Conservation (phyloP, 2,329 filamentous ascomycete species). For the Emergomyces africanus region DNA sequence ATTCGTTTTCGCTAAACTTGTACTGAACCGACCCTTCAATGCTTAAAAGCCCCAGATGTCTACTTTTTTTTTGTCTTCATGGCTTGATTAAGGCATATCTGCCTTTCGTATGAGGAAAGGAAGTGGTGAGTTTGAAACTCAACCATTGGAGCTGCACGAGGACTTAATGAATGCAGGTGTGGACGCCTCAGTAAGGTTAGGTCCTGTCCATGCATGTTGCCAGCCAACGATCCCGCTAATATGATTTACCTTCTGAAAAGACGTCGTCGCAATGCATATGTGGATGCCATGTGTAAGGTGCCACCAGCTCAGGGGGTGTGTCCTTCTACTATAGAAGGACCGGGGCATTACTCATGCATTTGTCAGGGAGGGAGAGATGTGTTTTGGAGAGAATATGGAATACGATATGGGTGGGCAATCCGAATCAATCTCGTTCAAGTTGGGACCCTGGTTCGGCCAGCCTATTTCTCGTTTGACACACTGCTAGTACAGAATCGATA, state of each 20-base stretch:
- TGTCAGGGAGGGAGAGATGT: slow-evolving; percentile 16
- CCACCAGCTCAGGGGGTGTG: slow-evolving; percentile 11
- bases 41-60: not conserved
- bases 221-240: slow-evolving; percentile 14
- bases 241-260: slow-evolving; percentile 17
- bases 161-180: not conserved
- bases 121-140: not conserved
- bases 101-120: not conserved
- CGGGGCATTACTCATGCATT: slow-evolving; percentile 18
- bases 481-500: not conserved
- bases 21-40: not conserved
- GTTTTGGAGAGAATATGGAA: slow-evolving; percentile 19
- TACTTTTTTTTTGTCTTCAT: not conserved
- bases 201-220: slow-evolving; percentile 7
- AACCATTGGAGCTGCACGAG: not conserved
- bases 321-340: slow-evolving; percentile 19
- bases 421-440: slow-evolving; percentile 14
- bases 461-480: slow-evolving; percentile 8
- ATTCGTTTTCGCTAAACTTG: not conserved
- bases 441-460: slow-evolving; percentile 21
- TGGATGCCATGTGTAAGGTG: slow-evolving; percentile 26
- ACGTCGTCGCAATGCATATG: slow-evolving; percentile 29
- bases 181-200: not conserved
- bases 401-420: slow-evolving; percentile 16
- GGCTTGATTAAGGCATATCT: not conserved